phyloP scores from a whole-genome alignment of 2,329 filamentous ascomycete species.

The Chalaropsis ovoidea region DNA sequence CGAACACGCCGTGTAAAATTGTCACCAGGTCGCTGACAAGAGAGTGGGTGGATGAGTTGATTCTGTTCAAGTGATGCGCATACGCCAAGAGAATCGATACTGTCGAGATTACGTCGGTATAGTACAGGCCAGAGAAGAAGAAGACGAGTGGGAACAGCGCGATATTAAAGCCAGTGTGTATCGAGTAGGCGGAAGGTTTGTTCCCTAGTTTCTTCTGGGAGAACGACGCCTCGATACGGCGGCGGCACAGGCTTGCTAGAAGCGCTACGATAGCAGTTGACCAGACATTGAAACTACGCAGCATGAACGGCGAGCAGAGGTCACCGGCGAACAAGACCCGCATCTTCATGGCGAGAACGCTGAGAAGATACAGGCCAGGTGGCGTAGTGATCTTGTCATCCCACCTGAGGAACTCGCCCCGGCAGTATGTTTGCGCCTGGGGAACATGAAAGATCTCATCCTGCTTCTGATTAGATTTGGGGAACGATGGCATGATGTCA shows the following conservation, averaged over 20 bases:
- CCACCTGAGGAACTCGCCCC: constrained; percentile 65
- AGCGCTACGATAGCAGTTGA: constrained; percentile 37
- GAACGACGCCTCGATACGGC: constrained; percentile 37
- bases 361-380: constrained; percentile 59
- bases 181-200: constrained; percentile 35
- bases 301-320: constrained; percentile 35
- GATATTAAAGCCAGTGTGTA: constrained; percentile 65
- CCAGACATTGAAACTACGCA: constrained; percentile 43
- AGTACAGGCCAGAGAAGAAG: constrained; percentile 93
- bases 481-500: neutral
- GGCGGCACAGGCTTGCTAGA: constrained; percentile 44
- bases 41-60: constrained; percentile 31
- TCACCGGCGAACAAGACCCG: constrained; percentile 19
- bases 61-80: constrained; percentile 42
- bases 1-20: constrained; percentile 49
- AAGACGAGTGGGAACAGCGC: constrained; percentile 80
- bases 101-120: constrained; percentile 82
- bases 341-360: constrained; percentile 27
- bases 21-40: constrained; percentile 37
- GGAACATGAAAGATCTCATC: constrained; percentile 84
- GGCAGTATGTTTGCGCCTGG: constrained; percentile 80
- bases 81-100: constrained; percentile 63
- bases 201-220: constrained; percentile 18
- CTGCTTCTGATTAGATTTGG: constrained; percentile 35
- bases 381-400: constrained; percentile 97